Percentiles rank a stretch among this genome's conserved stretches.
phyloP scores from a whole-genome alignment of 331 rosid species.

The Rosa hybrid region DNA sequence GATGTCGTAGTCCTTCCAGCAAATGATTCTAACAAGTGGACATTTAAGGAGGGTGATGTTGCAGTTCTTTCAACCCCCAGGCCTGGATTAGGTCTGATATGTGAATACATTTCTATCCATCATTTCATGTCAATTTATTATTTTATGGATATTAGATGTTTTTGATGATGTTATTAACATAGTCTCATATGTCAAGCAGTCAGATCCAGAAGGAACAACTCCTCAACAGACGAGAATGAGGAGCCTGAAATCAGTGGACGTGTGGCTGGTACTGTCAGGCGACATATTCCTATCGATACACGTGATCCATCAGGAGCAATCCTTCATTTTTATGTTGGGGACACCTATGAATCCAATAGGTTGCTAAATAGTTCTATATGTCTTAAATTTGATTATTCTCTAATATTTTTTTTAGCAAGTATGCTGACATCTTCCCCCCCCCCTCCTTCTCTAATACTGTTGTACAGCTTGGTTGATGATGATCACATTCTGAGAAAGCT shows the following conservation, averaged over 20 bases:
- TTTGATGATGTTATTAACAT: constrained; percentile 17
- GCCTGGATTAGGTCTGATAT: constrained; percentile 86
- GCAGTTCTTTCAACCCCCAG: constrained; percentile 90
- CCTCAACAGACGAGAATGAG: constrained; percentile 57
- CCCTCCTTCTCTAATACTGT: not conserved
- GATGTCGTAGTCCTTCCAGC: constrained; percentile 87
- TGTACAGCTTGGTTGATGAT: constrained; percentile 62
- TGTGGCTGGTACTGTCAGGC: constrained; percentile 92
- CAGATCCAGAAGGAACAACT: constrained; percentile 61
- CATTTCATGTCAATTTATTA: not conserved
- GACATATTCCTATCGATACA: constrained; percentile 82
- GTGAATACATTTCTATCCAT: constrained; percentile 13
- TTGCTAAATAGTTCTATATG: constrained; percentile 25
- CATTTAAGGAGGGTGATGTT: constrained; percentile 99
- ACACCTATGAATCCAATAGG: constrained; percentile 77
- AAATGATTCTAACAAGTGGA: constrained; percentile 79
- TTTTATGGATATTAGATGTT: not conserved
- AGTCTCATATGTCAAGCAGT: constrained; percentile 52
- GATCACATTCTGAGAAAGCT: constrained; percentile 83
- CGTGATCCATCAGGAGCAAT: constrained; percentile 98
- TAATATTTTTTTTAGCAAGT: not conserved
- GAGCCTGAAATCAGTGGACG: constrained; percentile 84
- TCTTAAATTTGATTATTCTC: not conserved
- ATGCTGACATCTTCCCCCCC: constrained; percentile 11
- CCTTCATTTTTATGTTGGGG: constrained; percentile 95